A percentile compares a stretch with the other conserved stretches of the same genome.
phyloP scores from a whole-genome alignment of 805 yeast genomes.

The Komagataella mondaviorum region DNA sequence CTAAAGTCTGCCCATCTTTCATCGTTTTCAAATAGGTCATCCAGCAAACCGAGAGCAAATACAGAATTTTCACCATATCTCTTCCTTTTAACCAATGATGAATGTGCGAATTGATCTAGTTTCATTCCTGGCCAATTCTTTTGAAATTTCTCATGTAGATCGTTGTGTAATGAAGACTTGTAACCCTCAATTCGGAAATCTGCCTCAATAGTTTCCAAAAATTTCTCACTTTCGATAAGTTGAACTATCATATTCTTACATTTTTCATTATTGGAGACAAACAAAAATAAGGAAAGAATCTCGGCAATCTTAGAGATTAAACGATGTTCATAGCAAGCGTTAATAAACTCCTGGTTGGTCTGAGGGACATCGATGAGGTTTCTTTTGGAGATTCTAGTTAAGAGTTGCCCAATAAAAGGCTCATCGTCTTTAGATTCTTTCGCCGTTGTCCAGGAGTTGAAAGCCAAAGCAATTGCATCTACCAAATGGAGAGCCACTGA shows the following conservation, averaged over 20 bases:
- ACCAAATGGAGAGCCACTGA: slow-evolving; percentile 53
- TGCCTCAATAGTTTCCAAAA: slow-evolving; percentile 16
- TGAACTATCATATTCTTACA: slow-evolving; percentile 26
- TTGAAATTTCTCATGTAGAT: slow-evolving; percentile 30
- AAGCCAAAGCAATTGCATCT: slow-evolving; percentile 62
- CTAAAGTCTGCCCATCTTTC: slow-evolving; percentile 34
- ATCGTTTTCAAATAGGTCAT: slow-evolving; percentile 33
- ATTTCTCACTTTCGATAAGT: slow-evolving; percentile 22
- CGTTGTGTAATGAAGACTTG: slow-evolving; percentile 10
- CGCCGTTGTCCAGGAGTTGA: slow-evolving; percentile 65
- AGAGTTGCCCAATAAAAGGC: slow-evolving; percentile 26
- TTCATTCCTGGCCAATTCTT: slow-evolving; percentile 28
- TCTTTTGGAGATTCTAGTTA: slow-evolving; percentile 9
- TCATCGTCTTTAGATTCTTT: slow-evolving; percentile 37
- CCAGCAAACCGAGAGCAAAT: slow-evolving; percentile 53
- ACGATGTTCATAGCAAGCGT: slow-evolving; percentile 38
- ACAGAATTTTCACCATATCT: slow-evolving; percentile 38
- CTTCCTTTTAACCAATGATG: slow-evolving; percentile 29
- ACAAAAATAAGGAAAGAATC: slow-evolving; percentile 58
- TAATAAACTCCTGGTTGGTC: slow-evolving; percentile 13
- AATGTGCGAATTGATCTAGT: slow-evolving; percentile 37
- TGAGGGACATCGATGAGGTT: slow-evolving; percentile 3
- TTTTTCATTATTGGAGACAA: slow-evolving; percentile 33
- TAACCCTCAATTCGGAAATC: slow-evolving; percentile 19
- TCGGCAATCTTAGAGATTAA: slow-evolving; percentile 60